These are phyloP conservation scores for Colletotrichum paranaense DNA, from an alignment of 2,329 filamentous ascomycete species.

Conservation along the genomic window DNA sequence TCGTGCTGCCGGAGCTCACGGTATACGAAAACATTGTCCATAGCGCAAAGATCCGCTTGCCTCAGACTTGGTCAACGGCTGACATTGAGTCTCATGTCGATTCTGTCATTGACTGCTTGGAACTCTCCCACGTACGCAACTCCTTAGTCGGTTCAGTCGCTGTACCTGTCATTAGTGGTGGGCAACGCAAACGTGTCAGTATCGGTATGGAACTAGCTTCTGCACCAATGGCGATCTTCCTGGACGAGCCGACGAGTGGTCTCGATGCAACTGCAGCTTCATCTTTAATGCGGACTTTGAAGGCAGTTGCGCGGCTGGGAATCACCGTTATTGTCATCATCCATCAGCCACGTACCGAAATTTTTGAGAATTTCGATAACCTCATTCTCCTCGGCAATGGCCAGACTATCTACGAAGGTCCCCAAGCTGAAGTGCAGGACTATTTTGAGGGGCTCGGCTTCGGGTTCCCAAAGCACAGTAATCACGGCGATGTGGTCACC, in stretches of 20 bases:
- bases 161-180: constrained; percentile 65
- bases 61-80: constrained; percentile 59
- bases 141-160: constrained; percentile 62
- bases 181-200: constrained; percentile 68
- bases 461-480: constrained; percentile 59
- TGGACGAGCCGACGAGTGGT: constrained; percentile 65
- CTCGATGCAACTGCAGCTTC: constrained; percentile 66
- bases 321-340: constrained; percentile 70
- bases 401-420: constrained; percentile 65
- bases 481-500: constrained; percentile 68
- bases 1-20: constrained; percentile 69
- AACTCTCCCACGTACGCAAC: constrained; percentile 62
- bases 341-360: constrained; percentile 69
- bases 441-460: constrained; percentile 67
- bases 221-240: constrained; percentile 65
- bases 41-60: constrained; percentile 65
- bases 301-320: constrained; percentile 63
- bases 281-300: constrained; percentile 66
- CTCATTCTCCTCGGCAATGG: constrained; percentile 67
- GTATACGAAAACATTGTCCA: constrained; percentile 72
- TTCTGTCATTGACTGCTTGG: constrained; percentile 65
- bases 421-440: constrained; percentile 52
- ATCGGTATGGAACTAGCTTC: constrained; percentile 70
- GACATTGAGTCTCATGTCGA: constrained; percentile 66
- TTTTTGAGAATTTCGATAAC: constrained; percentile 68